Evolutionary conservation across 306 rosid species (phyloP).

Genomic region (Castanospermum australe): DNA sequence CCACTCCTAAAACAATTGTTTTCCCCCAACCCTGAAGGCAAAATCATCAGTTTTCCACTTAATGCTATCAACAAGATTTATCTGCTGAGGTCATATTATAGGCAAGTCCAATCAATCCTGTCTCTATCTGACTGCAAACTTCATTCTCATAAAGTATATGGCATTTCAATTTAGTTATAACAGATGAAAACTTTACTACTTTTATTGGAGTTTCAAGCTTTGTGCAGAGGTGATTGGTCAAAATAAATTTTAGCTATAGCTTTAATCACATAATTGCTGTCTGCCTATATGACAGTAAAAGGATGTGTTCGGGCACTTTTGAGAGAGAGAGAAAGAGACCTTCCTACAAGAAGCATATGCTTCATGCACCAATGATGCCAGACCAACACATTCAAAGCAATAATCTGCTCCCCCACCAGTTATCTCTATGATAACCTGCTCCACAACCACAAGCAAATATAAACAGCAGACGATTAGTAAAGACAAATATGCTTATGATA

Average conservation of each 20-base stretch:
- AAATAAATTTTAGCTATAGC: neutral
- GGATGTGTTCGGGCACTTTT: neutral
- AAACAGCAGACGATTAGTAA: neutral
- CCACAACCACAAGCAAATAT: neutral
- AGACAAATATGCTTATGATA: neutral
- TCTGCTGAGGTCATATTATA: neutral
- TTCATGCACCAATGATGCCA: conserved; percentile 65
- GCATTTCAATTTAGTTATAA: neutral
- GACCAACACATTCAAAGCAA: conserved; percentile 86
- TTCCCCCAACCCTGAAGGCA: conserved; percentile 86
- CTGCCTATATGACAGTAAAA: neutral
- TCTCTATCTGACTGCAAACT: neutral
- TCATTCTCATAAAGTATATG: neutral
- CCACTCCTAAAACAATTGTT: conserved; percentile 75
- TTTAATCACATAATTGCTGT: neutral
- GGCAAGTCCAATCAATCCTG: neutral
- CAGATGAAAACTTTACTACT: neutral
- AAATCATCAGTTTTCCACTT: neutral
- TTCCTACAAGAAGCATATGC: conserved; percentile 73
- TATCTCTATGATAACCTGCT: conserved; percentile 55
- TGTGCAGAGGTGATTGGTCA: neutral
- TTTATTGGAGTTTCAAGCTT: neutral
- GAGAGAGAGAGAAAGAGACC: conserved; percentile 40
- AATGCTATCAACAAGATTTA: neutral
- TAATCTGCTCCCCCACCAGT: conserved; percentile 80